Evolutionary conservation across 441 rosid genomes (phyloP).

Genomic region (Eugenia klotzschiana): DNA sequence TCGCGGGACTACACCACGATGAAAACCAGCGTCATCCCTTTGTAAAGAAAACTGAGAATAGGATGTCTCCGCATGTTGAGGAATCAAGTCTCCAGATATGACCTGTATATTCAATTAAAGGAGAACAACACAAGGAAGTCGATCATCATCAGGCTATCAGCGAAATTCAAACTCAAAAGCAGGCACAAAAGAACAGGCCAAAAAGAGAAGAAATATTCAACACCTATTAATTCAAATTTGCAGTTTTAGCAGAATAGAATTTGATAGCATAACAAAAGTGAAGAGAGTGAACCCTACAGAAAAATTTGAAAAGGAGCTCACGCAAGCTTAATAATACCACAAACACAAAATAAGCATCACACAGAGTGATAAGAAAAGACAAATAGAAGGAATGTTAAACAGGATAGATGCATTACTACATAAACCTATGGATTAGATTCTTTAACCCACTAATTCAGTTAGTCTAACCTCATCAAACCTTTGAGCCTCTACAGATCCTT

Average conservation of each 20-base stretch:
- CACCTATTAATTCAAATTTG: not conserved
- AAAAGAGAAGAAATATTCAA: not conserved
- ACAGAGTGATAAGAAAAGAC: not conserved
- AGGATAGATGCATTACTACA: not conserved
- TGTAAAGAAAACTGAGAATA: constrained; percentile 15
- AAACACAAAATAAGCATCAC: not conserved
- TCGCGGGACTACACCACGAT: constrained; percentile 16
- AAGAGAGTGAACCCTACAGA: not conserved
- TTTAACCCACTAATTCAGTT: not conserved
- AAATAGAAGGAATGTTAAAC: not conserved
- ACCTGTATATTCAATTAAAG: not conserved
- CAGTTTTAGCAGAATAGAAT: not conserved
- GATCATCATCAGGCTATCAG: not conserved
- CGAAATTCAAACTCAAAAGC: not conserved
- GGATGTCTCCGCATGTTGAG: constrained; percentile 5
- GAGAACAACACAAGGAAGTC: not conserved
- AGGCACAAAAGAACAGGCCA: not conserved
- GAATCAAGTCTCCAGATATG: not conserved
- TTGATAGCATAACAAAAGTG: not conserved
- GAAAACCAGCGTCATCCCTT: constrained; percentile 10
- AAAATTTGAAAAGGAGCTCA: not conserved
- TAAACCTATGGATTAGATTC: not conserved
- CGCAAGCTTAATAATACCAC: not conserved
- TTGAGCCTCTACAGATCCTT: constrained; percentile 9
- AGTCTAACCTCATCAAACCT: constrained; percentile 31